phyloP scores from a whole-genome alignment of 768 basidiomycete genomes.

The Asterophora lycoperdoides region DNA sequence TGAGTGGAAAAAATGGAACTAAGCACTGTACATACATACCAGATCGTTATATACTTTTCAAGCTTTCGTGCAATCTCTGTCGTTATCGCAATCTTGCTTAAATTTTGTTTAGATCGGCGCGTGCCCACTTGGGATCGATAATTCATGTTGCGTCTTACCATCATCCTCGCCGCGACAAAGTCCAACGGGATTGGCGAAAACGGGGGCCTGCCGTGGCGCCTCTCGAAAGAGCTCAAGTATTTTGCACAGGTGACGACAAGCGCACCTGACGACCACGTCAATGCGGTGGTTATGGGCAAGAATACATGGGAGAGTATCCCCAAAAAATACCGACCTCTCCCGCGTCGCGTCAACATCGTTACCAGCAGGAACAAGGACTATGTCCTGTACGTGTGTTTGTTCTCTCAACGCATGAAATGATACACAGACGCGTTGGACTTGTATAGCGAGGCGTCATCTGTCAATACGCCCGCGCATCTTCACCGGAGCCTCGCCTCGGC shows the following conservation, averaged over 20 bases:
- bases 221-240: conserved; percentile 87
- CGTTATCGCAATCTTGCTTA: background rate
- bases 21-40: conserved; percentile 10
- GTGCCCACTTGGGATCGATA: background rate
- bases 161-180: conserved; percentile 91
- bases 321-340: conserved; percentile 72
- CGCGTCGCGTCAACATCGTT: conserved; percentile 72
- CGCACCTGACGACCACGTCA: conserved; percentile 51
- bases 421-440: background rate
- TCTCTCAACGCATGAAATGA: background rate
- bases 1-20: conserved; percentile 81
- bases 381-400: conserved; percentile 49
- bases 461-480: conserved; percentile 29
- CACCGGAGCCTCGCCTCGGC: conserved; percentile 41
- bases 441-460: conserved; percentile 11
- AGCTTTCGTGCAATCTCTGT: background rate
- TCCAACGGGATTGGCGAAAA: conserved; percentile 83
- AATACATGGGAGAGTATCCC: conserved; percentile 99
- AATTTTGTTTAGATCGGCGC: background rate
- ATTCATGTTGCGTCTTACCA: conserved; percentile 66
- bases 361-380: conserved; percentile 59
- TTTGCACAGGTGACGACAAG: conserved; percentile 77
- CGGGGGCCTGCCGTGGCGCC: conserved; percentile 79
- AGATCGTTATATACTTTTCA: background rate
- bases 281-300: conserved; percentile 91